These are phyloP conservation scores for Starmerella vitae DNA, from an alignment of 805 yeast species.

Conservation along the genomic window DNA sequence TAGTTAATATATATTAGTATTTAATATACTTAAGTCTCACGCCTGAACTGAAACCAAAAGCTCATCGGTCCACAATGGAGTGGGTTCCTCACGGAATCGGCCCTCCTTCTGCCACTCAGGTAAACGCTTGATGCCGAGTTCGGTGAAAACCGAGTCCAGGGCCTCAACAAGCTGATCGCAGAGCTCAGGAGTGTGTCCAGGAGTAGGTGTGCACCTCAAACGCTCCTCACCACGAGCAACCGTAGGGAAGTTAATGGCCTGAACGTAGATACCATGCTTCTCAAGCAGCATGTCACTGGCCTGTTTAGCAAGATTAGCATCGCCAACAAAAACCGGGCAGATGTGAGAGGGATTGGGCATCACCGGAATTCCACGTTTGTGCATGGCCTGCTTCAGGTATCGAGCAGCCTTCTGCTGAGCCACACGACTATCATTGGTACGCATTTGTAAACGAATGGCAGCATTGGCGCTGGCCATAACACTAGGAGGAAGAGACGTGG, in stretches of 20 bases:
- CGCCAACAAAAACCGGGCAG: slow-evolving; percentile 89
- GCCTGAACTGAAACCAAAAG: slow-evolving; percentile 34
- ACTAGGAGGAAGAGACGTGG: slow-evolving; percentile 95
- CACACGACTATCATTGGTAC: slow-evolving; percentile 62
- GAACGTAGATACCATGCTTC: slow-evolving; percentile 81
- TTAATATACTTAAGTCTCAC: background rate
- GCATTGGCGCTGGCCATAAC: slow-evolving; percentile 90
- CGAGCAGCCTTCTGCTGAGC: slow-evolving; percentile 75
- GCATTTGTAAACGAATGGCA: slow-evolving; percentile 73
- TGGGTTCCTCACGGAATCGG: slow-evolving; percentile 26
- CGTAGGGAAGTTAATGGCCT: slow-evolving; percentile 97
- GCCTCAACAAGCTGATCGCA: slow-evolving; percentile 67
- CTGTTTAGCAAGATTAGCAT: slow-evolving; percentile 78
- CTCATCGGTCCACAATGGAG: slow-evolving; percentile 78
- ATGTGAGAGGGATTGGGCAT: slow-evolving; percentile 96
- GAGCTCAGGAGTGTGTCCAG: slow-evolving; percentile 74
- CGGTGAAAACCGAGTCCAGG: slow-evolving; percentile 65
- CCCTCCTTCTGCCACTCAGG: slow-evolving; percentile 67
- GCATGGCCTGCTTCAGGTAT: slow-evolving; percentile 65
- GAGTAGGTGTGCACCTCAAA: slow-evolving; percentile 96
- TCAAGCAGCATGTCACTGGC: slow-evolving; percentile 84
- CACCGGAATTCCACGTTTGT: slow-evolving; percentile 72
- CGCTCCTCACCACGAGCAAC: slow-evolving; percentile 94
- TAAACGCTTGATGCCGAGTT: slow-evolving; percentile 60
- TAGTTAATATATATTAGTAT: too few relatives aligned